These are phyloP conservation scores for Ophiocordyceps camponoti-rufipedis DNA, from an alignment of 2,329 filamentous ascomycete species.

Conservation along the genomic window DNA sequence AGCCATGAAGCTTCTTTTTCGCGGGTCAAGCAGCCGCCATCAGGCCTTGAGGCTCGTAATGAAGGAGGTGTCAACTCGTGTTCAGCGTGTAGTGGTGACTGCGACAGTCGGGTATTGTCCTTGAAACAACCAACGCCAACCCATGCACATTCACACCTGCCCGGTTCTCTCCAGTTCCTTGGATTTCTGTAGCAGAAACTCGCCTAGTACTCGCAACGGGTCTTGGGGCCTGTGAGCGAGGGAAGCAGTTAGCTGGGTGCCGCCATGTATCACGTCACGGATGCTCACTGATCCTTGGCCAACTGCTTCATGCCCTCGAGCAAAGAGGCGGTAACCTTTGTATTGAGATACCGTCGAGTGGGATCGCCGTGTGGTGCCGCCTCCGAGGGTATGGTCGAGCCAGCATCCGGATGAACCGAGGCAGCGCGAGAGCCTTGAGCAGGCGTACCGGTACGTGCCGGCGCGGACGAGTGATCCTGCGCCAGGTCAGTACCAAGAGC, in stretches of 20 bases:
- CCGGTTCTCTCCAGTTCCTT: constrained; percentile 37
- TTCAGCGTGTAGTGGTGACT: constrained; percentile 5
- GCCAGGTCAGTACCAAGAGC: background rate
- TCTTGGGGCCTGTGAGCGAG: constrained; percentile 35
- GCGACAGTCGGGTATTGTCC: constrained; percentile 6
- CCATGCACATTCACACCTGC: constrained; percentile 2
- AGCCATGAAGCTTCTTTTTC: constrained; percentile 22
- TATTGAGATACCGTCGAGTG: constrained; percentile 52
- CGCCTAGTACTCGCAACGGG: constrained; percentile 49
- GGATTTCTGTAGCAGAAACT: constrained; percentile 51
- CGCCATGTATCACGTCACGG: background rate
- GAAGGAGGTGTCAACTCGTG: constrained; percentile 13
- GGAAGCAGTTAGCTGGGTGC: background rate
- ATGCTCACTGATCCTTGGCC: constrained; percentile 49
- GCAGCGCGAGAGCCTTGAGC: constrained; percentile 33
- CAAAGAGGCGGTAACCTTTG: constrained; percentile 47
- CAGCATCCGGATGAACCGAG: constrained; percentile 36
- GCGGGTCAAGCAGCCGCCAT: constrained; percentile 14
- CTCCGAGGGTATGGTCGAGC: constrained; percentile 37
- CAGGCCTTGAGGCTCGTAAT: constrained; percentile 14
- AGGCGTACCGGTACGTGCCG: constrained; percentile 29
- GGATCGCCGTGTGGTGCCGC: constrained; percentile 48
- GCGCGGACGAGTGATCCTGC: constrained; percentile 15
- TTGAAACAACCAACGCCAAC: background rate
- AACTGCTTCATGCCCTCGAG: constrained; percentile 60